Evolutionary conservation across 208 protist genomes (phyloP), one percentile per base, ranked within the genome.

Genomic region (Angomonas ambiguus): DNA sequence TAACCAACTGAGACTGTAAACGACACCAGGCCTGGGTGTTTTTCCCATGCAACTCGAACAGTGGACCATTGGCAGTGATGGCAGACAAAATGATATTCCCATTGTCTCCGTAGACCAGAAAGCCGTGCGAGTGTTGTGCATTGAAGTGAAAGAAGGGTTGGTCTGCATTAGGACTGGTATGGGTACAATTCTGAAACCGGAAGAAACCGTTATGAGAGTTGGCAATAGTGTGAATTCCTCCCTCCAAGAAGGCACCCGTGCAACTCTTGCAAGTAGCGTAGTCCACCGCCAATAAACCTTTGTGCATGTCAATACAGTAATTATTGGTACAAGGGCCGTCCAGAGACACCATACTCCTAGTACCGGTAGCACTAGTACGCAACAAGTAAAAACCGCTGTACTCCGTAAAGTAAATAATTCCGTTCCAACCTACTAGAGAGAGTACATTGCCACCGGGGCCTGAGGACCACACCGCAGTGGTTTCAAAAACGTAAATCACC

Each of bases 311-410:
- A 11, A 56, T 11, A 18, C 38, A 48, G 13, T 48, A 18, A 11
- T 11, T 18, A 18, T 18, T 18, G 18, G 13, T 30, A 16, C 22
- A 5, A 11, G 10, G 10, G 49, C n/a, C 49, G 6, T 16, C 49
- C n/a, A 30, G 5, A 8, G 18, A 24, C 49, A 56, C n/a, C 49
- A 56, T 27, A 24, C 22, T 16, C n/a, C 6, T 27, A 5, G 49
- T 24, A 5, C 27, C 6, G 6, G 27, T 27, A 16, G 49, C 49
- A 25, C 27, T 8, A 11, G 49, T 56, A 5, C 49, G 18, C 49
- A 56, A 8, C 5, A 56, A 5, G n/a, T 56, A 56, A 8, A 56
- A 5, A 25, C 49, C 49, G 49, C 49, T 56, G 49, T 56, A 56
- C 49, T 27, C n/a, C 49, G 18, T 16, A 24, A 56, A 25, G n/a